These are phyloP conservation scores for Tilletia indica DNA, from an alignment of 1,284 basidiomycete species.

Conservation along the genomic window DNA sequence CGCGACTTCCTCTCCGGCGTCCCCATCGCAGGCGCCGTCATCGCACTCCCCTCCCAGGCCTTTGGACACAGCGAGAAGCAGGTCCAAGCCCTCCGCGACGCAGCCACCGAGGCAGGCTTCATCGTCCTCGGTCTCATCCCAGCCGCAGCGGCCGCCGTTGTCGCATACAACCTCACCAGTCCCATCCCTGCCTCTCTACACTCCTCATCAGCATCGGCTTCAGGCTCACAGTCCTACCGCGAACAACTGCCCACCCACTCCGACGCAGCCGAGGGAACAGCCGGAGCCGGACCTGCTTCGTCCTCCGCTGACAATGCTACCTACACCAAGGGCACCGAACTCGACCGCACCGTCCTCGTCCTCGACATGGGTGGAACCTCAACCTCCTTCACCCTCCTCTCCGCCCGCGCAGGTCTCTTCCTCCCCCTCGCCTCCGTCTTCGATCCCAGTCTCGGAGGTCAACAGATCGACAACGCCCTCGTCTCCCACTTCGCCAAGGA, in stretches of 20 bases:
- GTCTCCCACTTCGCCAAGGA: constrained; percentile 92
- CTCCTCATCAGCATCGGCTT: constrained; percentile 51
- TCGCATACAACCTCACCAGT: constrained; percentile 60
- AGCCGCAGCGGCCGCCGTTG: constrained; percentile 72
- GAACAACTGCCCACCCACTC: constrained; percentile 49
- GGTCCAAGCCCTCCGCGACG: constrained; percentile 69
- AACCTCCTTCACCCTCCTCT: constrained; percentile 61
- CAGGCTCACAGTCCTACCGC: constrained; percentile 6
- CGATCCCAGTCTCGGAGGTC: constrained; percentile 63
- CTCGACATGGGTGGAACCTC: constrained; percentile 65
- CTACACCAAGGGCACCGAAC: constrained; percentile 58
- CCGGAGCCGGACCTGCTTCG: neutral
- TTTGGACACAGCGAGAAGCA: constrained; percentile 70
- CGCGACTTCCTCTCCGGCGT: constrained; percentile 84
- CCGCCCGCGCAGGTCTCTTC: constrained; percentile 63
- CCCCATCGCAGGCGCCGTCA: constrained; percentile 75
- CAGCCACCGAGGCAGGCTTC: constrained; percentile 73
- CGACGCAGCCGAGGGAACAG: constrained; percentile 43
- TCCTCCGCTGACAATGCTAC: constrained; percentile 42
- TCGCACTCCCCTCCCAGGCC: constrained; percentile 67
- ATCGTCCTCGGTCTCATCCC: constrained; percentile 78
- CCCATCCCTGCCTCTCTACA: constrained; percentile 62
- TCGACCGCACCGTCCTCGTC: constrained; percentile 63
- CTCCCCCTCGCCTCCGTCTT: constrained; percentile 60
- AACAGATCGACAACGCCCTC: constrained; percentile 75